These are phyloP conservation scores for Cystobasidium pallidum DNA, from an alignment of 1,284 basidiomycete species.

Conservation along the genomic window DNA sequence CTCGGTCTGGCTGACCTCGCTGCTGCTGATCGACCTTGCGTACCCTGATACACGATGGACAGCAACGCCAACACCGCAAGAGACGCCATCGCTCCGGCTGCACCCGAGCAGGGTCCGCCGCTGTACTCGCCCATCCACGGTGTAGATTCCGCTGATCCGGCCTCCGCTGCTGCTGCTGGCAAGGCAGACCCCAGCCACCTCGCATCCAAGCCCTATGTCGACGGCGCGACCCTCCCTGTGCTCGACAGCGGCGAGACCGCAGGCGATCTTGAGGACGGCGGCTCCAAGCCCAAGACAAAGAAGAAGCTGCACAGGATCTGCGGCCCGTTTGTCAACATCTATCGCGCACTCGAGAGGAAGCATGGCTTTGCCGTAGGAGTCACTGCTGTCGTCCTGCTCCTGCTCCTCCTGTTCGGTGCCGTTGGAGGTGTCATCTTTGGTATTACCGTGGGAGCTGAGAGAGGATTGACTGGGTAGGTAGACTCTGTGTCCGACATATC, in stretches of 20 bases:
- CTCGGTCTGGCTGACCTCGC: not conserved
- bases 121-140: not conserved
- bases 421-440: constrained; percentile 24
- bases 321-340: not conserved
- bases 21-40: not conserved
- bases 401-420: constrained; percentile 3
- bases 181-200: not conserved
- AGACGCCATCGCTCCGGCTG: too few species aligned
- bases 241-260: constrained; percentile 7
- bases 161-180: too few species aligned
- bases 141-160: not conserved
- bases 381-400: not conserved
- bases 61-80: not conserved
- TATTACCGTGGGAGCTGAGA: constrained; percentile 15
- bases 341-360: not conserved
- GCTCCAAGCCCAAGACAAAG: not conserved
- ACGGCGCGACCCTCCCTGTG: constrained; percentile 31
- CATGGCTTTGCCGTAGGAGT: not conserved
- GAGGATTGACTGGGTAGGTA: constrained; percentile 31
- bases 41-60: not conserved
- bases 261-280: not conserved
- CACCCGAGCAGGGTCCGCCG: not conserved
- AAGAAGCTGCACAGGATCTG: not conserved
- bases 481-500: too few species aligned
- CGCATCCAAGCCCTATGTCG: constrained; percentile 12